Percentiles rank a stretch among this genome's conserved stretches.
Conservation (phyloP, 1,284 basidiomycete genomes). For the Taiwanofungus camphoratus region DNA sequence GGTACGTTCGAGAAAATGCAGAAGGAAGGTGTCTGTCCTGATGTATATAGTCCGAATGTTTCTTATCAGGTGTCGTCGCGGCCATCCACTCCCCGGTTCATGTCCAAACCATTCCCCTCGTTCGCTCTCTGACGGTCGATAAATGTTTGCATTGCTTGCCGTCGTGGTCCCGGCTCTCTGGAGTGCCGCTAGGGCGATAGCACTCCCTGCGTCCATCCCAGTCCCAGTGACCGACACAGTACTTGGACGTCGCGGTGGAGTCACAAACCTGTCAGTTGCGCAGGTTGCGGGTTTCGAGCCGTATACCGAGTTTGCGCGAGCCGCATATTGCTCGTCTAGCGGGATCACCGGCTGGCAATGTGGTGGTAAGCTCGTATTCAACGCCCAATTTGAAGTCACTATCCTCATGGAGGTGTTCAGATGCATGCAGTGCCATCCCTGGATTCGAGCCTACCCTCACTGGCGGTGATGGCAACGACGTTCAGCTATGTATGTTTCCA, state of each 20-base stretch:
- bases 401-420: constrained; percentile 5
- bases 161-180: too few relatives aligned
- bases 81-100: too few relatives aligned
- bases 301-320: constrained; percentile 45
- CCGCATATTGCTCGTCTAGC: constrained; percentile 42
- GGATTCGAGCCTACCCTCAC: constrained; percentile 39
- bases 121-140: too few relatives aligned
- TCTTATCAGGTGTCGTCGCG: too few relatives aligned
- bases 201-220: background rate
- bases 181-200: background rate
- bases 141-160: too few relatives aligned
- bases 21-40: too few relatives aligned
- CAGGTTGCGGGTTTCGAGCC: constrained; percentile 36
- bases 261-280: constrained; percentile 29
- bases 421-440: constrained; percentile 37
- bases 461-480: constrained; percentile 40
- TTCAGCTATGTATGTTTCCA: constrained; percentile 37
- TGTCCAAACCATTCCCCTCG: too few relatives aligned
- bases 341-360: constrained; percentile 39
- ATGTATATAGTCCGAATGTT: too few relatives aligned
- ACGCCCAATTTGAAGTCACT: constrained; percentile 5
- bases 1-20: too few relatives aligned
- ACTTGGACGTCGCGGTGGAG: constrained; percentile 24
- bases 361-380: constrained; percentile 30
- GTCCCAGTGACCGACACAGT: constrained; percentile 21